phyloP scores from a whole-genome alignment of 179 eudicot species.

The Beta macrorhiza region DNA sequence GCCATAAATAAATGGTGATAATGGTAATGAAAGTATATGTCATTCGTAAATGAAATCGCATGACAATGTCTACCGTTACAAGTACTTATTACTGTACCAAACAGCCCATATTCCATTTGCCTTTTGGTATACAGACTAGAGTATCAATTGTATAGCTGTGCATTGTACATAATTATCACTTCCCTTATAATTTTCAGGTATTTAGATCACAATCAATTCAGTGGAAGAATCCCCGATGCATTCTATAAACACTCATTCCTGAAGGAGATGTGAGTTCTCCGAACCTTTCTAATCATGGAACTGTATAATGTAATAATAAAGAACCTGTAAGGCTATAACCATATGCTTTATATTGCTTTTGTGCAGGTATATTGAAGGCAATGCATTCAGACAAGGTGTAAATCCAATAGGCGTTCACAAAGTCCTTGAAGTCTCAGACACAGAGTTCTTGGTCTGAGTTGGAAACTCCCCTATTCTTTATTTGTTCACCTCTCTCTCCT shows the following conservation, averaged over 20 bases:
- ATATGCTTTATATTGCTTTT: background rate
- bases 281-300: background rate
- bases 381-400: conserved; percentile 80
- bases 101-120: background rate
- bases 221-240: conserved; percentile 88
- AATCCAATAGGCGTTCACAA: conserved; percentile 89
- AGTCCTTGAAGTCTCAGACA: conserved; percentile 83
- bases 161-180: background rate
- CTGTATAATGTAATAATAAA: too few relatives aligned
- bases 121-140: background rate
- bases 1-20: too few relatives aligned
- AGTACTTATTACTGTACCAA: too few relatives aligned
- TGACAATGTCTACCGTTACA: too few relatives aligned
- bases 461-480: conserved; percentile 2
- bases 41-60: too few relatives aligned
- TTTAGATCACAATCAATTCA: conserved; percentile 95
- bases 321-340: background rate
- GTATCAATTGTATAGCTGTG: background rate
- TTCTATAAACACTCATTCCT: conserved; percentile 91
- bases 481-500: background rate
- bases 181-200: conserved; percentile 51
- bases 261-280: conserved; percentile 77
- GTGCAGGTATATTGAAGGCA: conserved; percentile 89
- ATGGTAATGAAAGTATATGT: too few relatives aligned
- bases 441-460: conserved; percentile 72